Conservation (phyloP, 169 alveolate species). For the Cryptosporidium sp. region DNA sequence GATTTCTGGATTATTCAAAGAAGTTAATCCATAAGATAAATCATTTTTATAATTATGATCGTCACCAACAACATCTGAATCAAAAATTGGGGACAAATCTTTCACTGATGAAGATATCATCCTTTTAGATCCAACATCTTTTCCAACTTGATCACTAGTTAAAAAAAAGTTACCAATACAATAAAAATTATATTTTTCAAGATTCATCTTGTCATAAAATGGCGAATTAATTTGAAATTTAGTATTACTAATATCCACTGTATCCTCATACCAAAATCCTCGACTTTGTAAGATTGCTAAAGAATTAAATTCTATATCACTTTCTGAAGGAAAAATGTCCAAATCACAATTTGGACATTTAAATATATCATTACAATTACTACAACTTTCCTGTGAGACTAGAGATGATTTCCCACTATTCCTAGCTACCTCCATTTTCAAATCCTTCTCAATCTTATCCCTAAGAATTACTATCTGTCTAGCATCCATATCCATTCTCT, state of each 20-base stretch:
- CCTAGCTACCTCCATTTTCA: slow-evolving; percentile 11
- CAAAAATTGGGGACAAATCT: not conserved
- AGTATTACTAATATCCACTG: not conserved
- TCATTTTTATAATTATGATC: no score
- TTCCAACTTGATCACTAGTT: not conserved
- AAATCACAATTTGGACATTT: slow-evolving; percentile 52
- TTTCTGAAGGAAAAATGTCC: slow-evolving; percentile 66
- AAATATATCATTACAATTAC: slow-evolving; percentile 44
- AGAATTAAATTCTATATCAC: slow-evolving; percentile 50
- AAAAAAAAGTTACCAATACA: not conserved
- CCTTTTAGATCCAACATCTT: no score
- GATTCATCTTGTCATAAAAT: slow-evolving; percentile 21
- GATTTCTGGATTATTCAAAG: not conserved
- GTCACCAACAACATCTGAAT: no score
- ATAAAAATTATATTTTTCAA: not conserved
- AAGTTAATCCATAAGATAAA: not conserved
- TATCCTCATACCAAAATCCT: slow-evolving; percentile 64
- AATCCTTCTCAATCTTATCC: slow-evolving; percentile 36
- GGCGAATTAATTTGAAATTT: slow-evolving; percentile 2
- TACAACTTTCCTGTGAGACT: slow-evolving; percentile 1
- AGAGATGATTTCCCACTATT: not conserved
- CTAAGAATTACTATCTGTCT: slow-evolving; percentile 65
- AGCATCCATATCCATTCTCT: slow-evolving; percentile 50
- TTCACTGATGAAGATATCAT: not conserved
- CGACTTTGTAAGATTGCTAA: not conserved